Conservation (phyloP, 2,329 filamentous ascomycete species). For the Claviceps sp. region DNA sequence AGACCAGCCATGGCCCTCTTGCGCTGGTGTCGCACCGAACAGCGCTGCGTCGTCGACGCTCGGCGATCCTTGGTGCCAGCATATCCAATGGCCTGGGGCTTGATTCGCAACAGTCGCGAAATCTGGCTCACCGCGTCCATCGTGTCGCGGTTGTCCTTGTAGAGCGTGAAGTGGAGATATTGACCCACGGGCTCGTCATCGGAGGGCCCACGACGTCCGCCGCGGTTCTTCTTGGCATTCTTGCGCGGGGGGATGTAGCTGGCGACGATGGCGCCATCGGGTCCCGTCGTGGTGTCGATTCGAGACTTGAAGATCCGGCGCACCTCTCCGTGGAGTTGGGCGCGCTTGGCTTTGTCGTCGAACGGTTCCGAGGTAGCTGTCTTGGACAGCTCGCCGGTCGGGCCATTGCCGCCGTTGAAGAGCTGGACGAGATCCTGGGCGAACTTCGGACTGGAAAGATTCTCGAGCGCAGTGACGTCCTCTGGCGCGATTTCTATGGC, state of each 20-base stretch:
- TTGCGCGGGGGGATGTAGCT: constrained; percentile 41
- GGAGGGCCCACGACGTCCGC: constrained; percentile 12
- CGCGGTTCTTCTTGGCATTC: constrained; percentile 17
- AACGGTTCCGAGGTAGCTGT: constrained; percentile 26
- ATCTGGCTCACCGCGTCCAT: constrained; percentile 80
- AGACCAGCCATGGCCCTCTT: constrained; percentile 50
- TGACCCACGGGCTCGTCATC: constrained; percentile 42
- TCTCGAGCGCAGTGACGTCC: constrained; percentile 22
- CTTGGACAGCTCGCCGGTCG: constrained; percentile 15
- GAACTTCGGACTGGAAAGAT: constrained; percentile 26
- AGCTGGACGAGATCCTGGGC: constrained; percentile 28
- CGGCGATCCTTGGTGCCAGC: constrained; percentile 87
- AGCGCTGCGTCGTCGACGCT: constrained; percentile 72
- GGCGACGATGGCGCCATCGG: constrained; percentile 48
- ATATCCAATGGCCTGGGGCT: constrained; percentile 57
- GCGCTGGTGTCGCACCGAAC: constrained; percentile 45
- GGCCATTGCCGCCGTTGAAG: constrained; percentile 23
- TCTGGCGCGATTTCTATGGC: constrained; percentile 17
- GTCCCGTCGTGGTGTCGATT: constrained; percentile 59
- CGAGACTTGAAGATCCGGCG: constrained; percentile 68
- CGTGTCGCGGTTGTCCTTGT: constrained; percentile 95
- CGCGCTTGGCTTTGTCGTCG: constrained; percentile 31
- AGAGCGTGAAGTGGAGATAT: constrained; percentile 80
- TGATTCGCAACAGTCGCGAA: constrained; percentile 59
- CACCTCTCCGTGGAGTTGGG: constrained; percentile 44